Base-by-base conservation (phyloP, 169 alveolate genomes). In the Plasmodium coatneyi region DNA sequence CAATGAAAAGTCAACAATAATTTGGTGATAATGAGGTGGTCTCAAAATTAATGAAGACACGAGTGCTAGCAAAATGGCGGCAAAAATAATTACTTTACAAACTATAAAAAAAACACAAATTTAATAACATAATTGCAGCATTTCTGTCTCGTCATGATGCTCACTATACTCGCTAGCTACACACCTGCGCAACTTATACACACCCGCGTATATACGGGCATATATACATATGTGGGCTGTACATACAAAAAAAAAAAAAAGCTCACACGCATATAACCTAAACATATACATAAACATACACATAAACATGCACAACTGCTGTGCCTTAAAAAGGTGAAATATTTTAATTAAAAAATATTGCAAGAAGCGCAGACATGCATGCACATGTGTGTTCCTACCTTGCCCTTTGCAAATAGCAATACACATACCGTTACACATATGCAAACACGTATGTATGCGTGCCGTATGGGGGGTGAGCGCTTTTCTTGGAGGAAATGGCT, bases 261-360 rank as follows among this genome's bases (percentile, higher is more conserved):
- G 2, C 76, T 9, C 76, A 66, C 76, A 25, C 36, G 16, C 76
- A 28, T 25, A 66, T 66, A 66, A 66, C 76, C 30, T 56, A 60
- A 60, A 60, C 74, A 60, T 60, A 60, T 19, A 60, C 74, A 60
- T 60, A 66, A 66, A 25, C 76, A 66, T 66, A 66, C 36, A 66
- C 76, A 66, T 66, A 66, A 66, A 66, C 76, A 66, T 66, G 76
- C 76, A 66, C 76, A 66, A 10, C 5, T 66, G 41, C 76, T 66
- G 76, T 66, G 76, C 30, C 76, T 66, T 66, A 66, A 66, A 66
- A 66, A 66, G 76, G 36, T 66, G 76, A 66, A 66, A 66, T 6
- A 28, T 66, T 66, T 66, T 66, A 66, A 66, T 66, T 66, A 66
- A 66, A 25, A 66, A 66, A 66, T n/a, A 28, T 66, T 66, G 36